These are phyloP conservation scores for Omphalotus olearius DNA, from an alignment of 1,284 basidiomycete genomes.

Conservation along the genomic window DNA sequence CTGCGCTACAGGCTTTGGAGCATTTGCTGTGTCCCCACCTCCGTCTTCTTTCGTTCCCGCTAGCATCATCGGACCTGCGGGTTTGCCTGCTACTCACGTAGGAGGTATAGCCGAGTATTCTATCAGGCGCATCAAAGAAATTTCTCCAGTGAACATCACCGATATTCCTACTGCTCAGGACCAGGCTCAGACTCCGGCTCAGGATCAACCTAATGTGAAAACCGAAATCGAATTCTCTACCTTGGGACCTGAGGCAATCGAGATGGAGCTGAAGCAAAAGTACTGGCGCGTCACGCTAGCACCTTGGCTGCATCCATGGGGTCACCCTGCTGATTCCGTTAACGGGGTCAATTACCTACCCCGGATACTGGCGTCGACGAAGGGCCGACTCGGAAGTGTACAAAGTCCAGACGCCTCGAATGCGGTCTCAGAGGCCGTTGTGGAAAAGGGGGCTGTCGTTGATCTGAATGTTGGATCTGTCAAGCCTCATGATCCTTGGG, in stretches of 20 bases:
- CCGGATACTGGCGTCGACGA: conserved; percentile 3
- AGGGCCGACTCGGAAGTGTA: not conserved
- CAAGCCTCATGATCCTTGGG: conserved; percentile 6
- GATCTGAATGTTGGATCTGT: conserved; percentile 7
- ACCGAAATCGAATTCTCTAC: no score
- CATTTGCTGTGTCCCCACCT: not conserved
- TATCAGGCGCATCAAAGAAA: conserved; percentile 39
- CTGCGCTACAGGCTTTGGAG: not conserved
- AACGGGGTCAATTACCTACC: not conserved
- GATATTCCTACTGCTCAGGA: not conserved
- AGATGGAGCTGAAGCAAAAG: not conserved
- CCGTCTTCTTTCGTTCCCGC: conserved; percentile 24
- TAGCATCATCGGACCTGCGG: conserved; percentile 38
- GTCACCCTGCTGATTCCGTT: not conserved
- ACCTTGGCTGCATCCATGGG: conserved; percentile 5
- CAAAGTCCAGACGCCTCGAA: not conserved
- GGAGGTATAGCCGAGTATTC: conserved; percentile 50
- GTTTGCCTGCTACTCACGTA: conserved; percentile 42
- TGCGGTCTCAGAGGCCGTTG: not conserved
- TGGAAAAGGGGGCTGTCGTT: conserved; percentile 6
- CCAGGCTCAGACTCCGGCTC: not conserved
- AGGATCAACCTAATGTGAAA: not conserved
- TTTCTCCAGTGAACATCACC: conserved; percentile 19
- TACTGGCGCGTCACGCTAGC: conserved; percentile 9
- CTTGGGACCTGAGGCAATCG: not conserved